Evolutionary conservation across 129 eudicot genomes (phyloP), one percentile per base, ranked within the genome.

Genomic region (Pittosporum tobira): DNA sequence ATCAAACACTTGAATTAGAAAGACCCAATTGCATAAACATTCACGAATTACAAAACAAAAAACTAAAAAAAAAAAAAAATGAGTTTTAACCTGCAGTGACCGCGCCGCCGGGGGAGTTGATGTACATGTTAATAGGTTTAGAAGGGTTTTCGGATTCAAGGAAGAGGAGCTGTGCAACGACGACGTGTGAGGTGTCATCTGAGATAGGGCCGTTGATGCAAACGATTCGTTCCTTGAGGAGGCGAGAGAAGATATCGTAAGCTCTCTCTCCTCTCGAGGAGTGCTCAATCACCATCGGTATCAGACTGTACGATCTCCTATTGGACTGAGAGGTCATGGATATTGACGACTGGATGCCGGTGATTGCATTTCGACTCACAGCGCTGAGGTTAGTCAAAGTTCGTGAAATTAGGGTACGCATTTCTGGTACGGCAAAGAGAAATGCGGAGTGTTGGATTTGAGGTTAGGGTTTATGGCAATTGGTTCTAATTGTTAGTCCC

Each of bases 221-320:
- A 12, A 89, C 75, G 64, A 89, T 85, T 22, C 95, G 71, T 60
- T 89, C 95, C 58, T 89, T 89, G 25, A 89, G 79, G 9, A 89
- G 78, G 9, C 97, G 77, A 6, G 97, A 89, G 78, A 89, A 89
- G 59, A 89, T 89, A 62, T 89, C 97, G 84, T 89, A 89, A 22
- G 97, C 97, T 58, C 97, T 68, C 75, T 89, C 97, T 0, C 95
- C 95, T 20, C 97, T 71, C 4, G 97, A 81, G 0, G 95, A 84
- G 66, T 89, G 97, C 71, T 89, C 97, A 1, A 89, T 89, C 60
- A 85, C 97, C 97, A 89, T 89, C 6, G 97, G 97, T 2, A 89
- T 79, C 23, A 89, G 50, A 24, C 85, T 67, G 85, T 89, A 89
- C 1, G 75, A 66, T 18, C 76, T 57, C 61, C 73, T 58, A n/a